Conservation (phyloP, 495 filamentous ascomycete species). For the Hypoxylon lienhwacheense region DNA sequence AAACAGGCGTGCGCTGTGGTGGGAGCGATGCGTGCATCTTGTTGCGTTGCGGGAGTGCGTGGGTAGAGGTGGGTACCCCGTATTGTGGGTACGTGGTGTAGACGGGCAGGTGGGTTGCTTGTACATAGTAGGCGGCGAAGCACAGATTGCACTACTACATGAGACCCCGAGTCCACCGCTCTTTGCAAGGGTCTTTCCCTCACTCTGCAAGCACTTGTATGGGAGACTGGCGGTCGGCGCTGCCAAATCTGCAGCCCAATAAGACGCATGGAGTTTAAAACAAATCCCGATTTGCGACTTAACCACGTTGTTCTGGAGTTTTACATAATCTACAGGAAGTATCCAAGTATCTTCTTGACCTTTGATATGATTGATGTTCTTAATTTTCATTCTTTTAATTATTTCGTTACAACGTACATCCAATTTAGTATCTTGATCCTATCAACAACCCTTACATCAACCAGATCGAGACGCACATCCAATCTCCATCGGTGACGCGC, state of each 20-base stretch:
- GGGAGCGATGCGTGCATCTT: neutral
- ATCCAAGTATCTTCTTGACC: too few relatives aligned
- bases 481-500: constrained; percentile 33
- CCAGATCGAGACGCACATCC: constrained; percentile 14
- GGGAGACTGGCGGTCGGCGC: constrained; percentile 41
- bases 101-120: constrained; percentile 11
- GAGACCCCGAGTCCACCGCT: constrained; percentile 43
- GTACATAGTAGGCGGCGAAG: constrained; percentile 38
- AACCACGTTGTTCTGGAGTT: constrained; percentile 32
- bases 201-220: constrained; percentile 36
- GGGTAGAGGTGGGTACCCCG: neutral
- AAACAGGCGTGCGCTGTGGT: too few relatives aligned
- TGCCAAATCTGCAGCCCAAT: constrained; percentile 34
- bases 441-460: neutral
- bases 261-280: constrained; percentile 15
- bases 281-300: constrained; percentile 37
- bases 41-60: neutral
- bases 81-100: constrained; percentile 2
- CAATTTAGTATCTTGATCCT: neutral
- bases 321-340: too few relatives aligned
- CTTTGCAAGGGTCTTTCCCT: constrained; percentile 39
- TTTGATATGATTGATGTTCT: neutral
- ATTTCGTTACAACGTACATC: neutral
- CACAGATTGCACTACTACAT: constrained; percentile 34
- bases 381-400: neutral